These are phyloP conservation scores for Trichothecium sympodiale DNA, from an alignment of 2,329 filamentous ascomycete genomes.

Conservation along the genomic window DNA sequence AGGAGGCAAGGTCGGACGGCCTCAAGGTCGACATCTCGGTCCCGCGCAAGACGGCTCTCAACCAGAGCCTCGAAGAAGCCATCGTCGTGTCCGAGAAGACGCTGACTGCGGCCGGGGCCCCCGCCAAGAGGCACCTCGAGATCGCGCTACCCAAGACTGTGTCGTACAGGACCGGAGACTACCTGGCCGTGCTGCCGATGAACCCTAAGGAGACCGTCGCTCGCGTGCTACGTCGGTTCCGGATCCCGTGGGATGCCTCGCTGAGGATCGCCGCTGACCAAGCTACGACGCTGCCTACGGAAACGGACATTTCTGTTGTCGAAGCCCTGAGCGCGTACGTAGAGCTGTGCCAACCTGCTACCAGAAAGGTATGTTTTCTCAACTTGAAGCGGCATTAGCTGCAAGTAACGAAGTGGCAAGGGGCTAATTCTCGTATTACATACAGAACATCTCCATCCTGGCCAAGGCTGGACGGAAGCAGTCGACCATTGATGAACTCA, in stretches of 20 bases:
- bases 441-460: slow-evolving; percentile 14
- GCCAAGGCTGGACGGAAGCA: slow-evolving; percentile 16
- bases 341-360: slow-evolving; percentile 56
- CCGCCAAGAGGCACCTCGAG: slow-evolving; percentile 48
- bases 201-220: slow-evolving; percentile 49
- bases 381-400: not conserved
- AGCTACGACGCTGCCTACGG: slow-evolving; percentile 36
- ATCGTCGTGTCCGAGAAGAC: slow-evolving; percentile 39
- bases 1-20: slow-evolving; percentile 1
- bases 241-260: slow-evolving; percentile 50
- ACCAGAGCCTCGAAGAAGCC: slow-evolving; percentile 48
- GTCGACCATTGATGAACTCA: slow-evolving; percentile 10
- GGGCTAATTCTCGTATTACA: not conserved
- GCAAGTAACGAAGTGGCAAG: no score
- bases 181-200: slow-evolving; percentile 55
- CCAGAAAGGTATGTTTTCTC: slow-evolving; percentile 37
- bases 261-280: slow-evolving; percentile 37
- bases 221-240: slow-evolving; percentile 49
- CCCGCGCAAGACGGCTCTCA: slow-evolving; percentile 40
- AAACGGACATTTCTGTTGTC: slow-evolving; percentile 42
- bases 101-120: slow-evolving; percentile 31
- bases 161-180: slow-evolving; percentile 57
- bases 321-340: slow-evolving; percentile 55
- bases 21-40: slow-evolving; percentile 35
- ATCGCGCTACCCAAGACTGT: slow-evolving; percentile 51